phyloP scores from a whole-genome alignment of 768 basidiomycete species.

The Pleurotus pulmonarius region DNA sequence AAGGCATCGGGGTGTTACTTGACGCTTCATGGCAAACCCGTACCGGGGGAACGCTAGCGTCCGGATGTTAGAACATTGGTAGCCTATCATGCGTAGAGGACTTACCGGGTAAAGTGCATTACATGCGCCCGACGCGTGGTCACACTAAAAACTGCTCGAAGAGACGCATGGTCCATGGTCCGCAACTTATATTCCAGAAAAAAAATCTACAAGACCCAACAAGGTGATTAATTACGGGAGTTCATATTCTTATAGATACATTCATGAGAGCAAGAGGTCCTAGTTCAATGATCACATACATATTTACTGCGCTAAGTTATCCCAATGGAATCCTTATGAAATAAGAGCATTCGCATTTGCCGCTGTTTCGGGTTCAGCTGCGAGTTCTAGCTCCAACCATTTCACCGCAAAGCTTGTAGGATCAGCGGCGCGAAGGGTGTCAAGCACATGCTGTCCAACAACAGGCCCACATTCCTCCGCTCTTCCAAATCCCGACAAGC shows the following conservation, averaged over 20 bases:
- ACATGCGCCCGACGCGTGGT: no score
- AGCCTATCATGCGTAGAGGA: neutral
- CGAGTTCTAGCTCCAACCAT: slow-evolving; percentile 49
- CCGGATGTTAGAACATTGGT: neutral
- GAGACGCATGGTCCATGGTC: no score
- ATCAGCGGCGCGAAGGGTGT: slow-evolving; percentile 34
- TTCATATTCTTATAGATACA: no score
- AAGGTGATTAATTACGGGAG: no score
- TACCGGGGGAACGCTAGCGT: neutral
- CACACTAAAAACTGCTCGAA: no score
- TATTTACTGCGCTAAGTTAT: neutral
- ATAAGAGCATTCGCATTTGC: slow-evolving; percentile 8
- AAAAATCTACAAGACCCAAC: no score
- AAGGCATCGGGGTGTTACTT: neutral
- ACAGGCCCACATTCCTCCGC: slow-evolving; percentile 69
- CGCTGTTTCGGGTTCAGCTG: slow-evolving; percentile 13
- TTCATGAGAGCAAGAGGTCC: neutral
- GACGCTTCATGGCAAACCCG: neutral
- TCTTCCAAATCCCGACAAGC: slow-evolving; percentile 70
- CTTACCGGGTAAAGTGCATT: no score
- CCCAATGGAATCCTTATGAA: slow-evolving; percentile 8
- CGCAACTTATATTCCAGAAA: no score
- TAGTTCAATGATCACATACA: neutral
- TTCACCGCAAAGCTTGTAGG: slow-evolving; percentile 28
- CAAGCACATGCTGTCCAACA: slow-evolving; percentile 55